Evolutionary conservation across 768 basidiomycete species (phyloP).

Genomic region (Amanita exitialis): DNA sequence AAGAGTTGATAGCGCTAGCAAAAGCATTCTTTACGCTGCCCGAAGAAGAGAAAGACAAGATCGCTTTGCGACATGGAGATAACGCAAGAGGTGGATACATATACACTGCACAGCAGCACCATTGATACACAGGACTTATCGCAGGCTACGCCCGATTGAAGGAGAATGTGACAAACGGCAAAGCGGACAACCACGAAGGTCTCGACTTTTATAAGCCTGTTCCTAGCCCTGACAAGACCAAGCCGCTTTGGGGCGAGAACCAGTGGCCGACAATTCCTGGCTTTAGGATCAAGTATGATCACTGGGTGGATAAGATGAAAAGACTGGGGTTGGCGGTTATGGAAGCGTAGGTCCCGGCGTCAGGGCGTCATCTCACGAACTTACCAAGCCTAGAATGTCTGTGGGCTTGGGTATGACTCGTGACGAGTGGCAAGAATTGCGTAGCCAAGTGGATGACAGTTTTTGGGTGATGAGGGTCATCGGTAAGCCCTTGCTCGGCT

Average conservation of each 20-base stretch:
- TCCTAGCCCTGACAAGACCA: constrained; percentile 55
- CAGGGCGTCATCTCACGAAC: neutral
- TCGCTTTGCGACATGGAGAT: constrained; percentile 63
- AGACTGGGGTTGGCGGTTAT: constrained; percentile 70
- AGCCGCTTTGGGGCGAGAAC: constrained; percentile 75
- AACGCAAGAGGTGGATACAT: constrained; percentile 53
- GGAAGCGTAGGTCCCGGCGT: constrained; percentile 59
- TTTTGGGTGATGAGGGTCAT: constrained; percentile 90
- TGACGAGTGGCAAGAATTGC: constrained; percentile 62
- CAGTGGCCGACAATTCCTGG: constrained; percentile 63
- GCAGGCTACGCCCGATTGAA: constrained; percentile 72
- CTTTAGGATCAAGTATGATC: constrained; percentile 57
- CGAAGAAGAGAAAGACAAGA: constrained; percentile 68
- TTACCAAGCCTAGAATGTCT: constrained; percentile 53
- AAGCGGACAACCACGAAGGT: constrained; percentile 78
- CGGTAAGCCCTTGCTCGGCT: constrained; percentile 27
- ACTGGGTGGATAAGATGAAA: constrained; percentile 85
- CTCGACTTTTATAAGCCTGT: constrained; percentile 77
- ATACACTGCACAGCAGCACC: neutral
- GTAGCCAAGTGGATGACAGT: constrained; percentile 65
- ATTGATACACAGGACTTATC: neutral
- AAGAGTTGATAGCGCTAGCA: constrained; percentile 55
- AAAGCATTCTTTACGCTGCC: constrained; percentile 65
- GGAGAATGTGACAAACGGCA: constrained; percentile 82
- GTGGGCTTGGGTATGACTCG: constrained; percentile 63